phyloP scores from a whole-genome alignment of 768 basidiomycete species.

The Fistulinella prunicolor region DNA sequence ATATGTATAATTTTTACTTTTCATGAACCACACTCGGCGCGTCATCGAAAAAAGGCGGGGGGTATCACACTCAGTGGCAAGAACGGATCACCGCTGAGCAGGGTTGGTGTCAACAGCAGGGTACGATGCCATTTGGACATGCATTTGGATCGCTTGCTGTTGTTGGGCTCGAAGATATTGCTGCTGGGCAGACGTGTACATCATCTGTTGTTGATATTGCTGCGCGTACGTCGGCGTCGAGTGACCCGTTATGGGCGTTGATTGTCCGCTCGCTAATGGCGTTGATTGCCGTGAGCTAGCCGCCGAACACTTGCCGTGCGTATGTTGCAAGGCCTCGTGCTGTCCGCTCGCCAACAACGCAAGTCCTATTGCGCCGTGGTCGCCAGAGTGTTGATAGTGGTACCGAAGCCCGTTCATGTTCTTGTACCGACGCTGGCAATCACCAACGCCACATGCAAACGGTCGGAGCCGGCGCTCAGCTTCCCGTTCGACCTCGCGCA shows the following conservation, averaged over 20 bases:
- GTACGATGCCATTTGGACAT: constrained; percentile 26
- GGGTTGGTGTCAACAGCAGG: constrained; percentile 10
- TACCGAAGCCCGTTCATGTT: constrained; percentile 98
- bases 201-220: constrained; percentile 38
- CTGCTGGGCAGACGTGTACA: constrained; percentile 35
- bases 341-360: constrained; percentile 76
- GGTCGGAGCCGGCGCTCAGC: constrained; percentile 81
- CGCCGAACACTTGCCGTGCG: constrained; percentile 30
- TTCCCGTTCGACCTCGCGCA: constrained; percentile 75
- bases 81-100: constrained; percentile 14
- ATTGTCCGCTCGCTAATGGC: constrained; percentile 30
- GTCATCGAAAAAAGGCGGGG: not conserved
- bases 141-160: constrained; percentile 31
- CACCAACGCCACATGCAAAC: constrained; percentile 87
- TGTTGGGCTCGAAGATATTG: constrained; percentile 37
- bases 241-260: constrained; percentile 29
- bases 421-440: constrained; percentile 88
- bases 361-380: constrained; percentile 89
- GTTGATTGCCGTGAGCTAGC: constrained; percentile 34
- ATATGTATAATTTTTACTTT: constrained; percentile 39
- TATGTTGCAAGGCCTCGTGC: constrained; percentile 50
- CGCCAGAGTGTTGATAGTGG: constrained; percentile 95
- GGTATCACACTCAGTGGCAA: constrained; percentile 15
- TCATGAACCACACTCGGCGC: constrained; percentile 7
- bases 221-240: constrained; percentile 32